Base-by-base conservation (phyloP, 2,329 filamentous ascomycete genomes). In the Whalleya microplaca region DNA sequence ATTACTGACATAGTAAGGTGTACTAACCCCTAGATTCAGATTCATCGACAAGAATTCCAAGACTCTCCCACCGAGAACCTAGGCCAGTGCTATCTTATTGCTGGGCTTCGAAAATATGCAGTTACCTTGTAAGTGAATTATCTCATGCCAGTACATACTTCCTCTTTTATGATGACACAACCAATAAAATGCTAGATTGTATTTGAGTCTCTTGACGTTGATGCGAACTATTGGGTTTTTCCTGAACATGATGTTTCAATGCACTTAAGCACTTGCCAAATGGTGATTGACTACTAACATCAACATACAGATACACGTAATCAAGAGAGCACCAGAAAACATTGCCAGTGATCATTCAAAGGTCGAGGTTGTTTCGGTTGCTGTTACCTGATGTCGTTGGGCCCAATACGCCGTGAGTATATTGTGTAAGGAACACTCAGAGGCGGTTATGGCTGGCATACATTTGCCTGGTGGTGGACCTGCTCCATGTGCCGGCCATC, bases 101-200 rank as follows among this genome's bases (percentile, higher is more conserved):
- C n/a, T 27, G 23, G 9, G 23, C 4, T 9, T 27, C 23, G 9
- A 27, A 9, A 27, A 9, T 9, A 27, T 27, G 23, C 4, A 27
- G 43, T 40, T 12, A 27, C 40, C 19, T 53, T 3, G 62, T 56
- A 47, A 58, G 47, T 68, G 59, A 54, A 53, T 53, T 49, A 43
- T 53, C 52, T 41, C 14, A 41, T 10, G 2, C 41, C 4, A 46
- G 27, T 8, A 43, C 1, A 43, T 48, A 32, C 44, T 14, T 41
- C 20, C 8, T 48, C 43, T 64, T 49, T 51, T 45, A 72, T 77
- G 75, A 78, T 78, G 76, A 78, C 59, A 50, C 27, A 50, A 56
- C 66, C 68, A 71, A 71, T 65, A 65, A 70, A 67, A 76, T 75
- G 75, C 76, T 78, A 78, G 75, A 77, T 78, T 76, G 76, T 78